Conservation (phyloP, 805 yeast species). For the Saturnispora silvae region DNA sequence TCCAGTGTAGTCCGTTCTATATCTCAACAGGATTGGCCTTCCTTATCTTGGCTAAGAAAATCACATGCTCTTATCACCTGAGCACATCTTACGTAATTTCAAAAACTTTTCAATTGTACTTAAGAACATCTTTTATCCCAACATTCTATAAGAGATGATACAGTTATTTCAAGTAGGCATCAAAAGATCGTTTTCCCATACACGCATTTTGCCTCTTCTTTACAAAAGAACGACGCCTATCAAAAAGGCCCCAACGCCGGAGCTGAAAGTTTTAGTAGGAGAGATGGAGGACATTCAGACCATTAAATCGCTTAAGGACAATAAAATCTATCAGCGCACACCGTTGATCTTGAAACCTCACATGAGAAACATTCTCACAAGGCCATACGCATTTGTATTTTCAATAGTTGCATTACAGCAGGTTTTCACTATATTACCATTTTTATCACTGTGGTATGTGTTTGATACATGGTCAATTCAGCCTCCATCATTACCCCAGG, state of each 20-base stretch:
- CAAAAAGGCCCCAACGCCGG: background rate
- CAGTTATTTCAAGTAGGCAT: background rate
- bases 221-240: conserved; percentile 15
- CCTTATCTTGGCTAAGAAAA: too few relatives aligned
- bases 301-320: conserved; percentile 18
- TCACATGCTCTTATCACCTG: too few relatives aligned
- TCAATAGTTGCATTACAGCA: conserved; percentile 43
- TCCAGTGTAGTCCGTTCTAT: too few relatives aligned
- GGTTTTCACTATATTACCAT: conserved; percentile 42
- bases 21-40: too few relatives aligned
- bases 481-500: conserved; percentile 39
- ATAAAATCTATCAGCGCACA: conserved; percentile 23
- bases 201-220: conserved; percentile 8
- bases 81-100: too few relatives aligned
- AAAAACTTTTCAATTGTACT: too few relatives aligned
- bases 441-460: conserved; percentile 39
- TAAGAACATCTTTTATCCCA: too few relatives aligned
- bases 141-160: too few relatives aligned
- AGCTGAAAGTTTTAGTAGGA: background rate
- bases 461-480: conserved; percentile 33
- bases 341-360: conserved; percentile 26
- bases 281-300: conserved; percentile 17
- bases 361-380: conserved; percentile 20
- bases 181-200: conserved; percentile 1
- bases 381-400: conserved; percentile 31